Conservation (phyloP, 1,284 basidiomycete species). For the Neolentinus lepideus region DNA sequence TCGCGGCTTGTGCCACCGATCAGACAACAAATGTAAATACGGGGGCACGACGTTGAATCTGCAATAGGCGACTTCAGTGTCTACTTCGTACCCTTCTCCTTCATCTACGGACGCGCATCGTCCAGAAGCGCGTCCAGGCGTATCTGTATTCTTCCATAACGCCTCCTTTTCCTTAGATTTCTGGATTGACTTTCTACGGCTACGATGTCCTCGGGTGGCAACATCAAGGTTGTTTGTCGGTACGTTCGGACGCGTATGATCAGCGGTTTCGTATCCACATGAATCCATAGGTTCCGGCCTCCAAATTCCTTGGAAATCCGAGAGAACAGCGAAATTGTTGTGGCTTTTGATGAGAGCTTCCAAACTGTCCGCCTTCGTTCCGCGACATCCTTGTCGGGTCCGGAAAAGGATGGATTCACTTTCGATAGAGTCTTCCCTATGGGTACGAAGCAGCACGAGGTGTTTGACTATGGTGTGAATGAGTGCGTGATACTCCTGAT, state of each 20-base stretch:
- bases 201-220: conserved; percentile 40
- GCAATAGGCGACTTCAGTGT: not conserved
- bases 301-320: conserved; percentile 89
- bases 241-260: conserved; percentile 28
- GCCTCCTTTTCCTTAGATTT: not conserved
- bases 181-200: not conserved
- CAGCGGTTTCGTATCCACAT: not conserved
- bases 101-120: not conserved
- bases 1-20: not conserved
- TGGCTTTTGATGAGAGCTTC: conserved; percentile 82
- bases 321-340: conserved; percentile 88
- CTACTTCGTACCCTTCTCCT: not conserved
- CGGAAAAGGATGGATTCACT: conserved; percentile 90
- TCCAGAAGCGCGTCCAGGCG: not conserved
- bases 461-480: conserved; percentile 98
- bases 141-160: not conserved
- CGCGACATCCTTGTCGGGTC: conserved; percentile 57
- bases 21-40: not conserved
- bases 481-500: conserved; percentile 54
- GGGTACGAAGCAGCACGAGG: conserved; percentile 86
- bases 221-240: conserved; percentile 95
- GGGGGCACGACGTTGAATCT: not conserved
- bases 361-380: conserved; percentile 80
- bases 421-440: conserved; percentile 98
- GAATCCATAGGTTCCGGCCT: conserved; percentile 76